Evolutionary conservation across 2,329 filamentous ascomycete species (phyloP).

Genomic region (Fusarium devonianum): DNA sequence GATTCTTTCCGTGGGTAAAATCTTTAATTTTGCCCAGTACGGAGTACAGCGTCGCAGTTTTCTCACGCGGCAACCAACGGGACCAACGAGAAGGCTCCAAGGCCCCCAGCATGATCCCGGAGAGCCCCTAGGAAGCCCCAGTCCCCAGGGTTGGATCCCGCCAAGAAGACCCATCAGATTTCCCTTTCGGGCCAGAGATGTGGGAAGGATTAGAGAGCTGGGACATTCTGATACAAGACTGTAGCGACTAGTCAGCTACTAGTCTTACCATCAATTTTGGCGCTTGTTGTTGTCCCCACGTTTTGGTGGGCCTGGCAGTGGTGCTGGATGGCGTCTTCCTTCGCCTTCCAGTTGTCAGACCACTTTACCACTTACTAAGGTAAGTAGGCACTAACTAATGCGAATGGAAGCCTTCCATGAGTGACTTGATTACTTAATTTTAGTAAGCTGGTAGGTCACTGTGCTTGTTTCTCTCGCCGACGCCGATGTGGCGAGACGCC

Average conservation of each 20-base stretch:
- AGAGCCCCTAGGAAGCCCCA: slow-evolving; percentile 1
- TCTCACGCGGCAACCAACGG: slow-evolving; percentile 7
- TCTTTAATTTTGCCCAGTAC: slow-evolving; percentile 1
- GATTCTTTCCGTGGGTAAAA: too few relatives aligned
- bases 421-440: too few relatives aligned
- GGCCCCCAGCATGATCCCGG: slow-evolving; percentile 20
- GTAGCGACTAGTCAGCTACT: too few relatives aligned
- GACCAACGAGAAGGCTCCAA: slow-evolving; percentile 22
- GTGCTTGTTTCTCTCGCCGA: neutral
- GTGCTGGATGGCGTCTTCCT: slow-evolving; percentile 27
- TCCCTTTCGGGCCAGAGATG: slow-evolving; percentile 18
- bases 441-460: too few relatives aligned
- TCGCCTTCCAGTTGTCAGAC: slow-evolving; percentile 33
- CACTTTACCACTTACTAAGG: too few relatives aligned
- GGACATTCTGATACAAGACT: slow-evolving; percentile 1
- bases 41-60: slow-evolving; percentile 17
- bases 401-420: too few relatives aligned
- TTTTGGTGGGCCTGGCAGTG: slow-evolving; percentile 5
- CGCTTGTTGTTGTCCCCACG: slow-evolving; percentile 5
- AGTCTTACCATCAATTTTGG: too few relatives aligned
- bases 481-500: neutral
- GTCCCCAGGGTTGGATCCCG: slow-evolving; percentile 24
- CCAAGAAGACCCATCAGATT: slow-evolving; percentile 26
- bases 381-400: too few relatives aligned
- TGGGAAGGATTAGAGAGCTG: slow-evolving; percentile 1